Conservation (phyloP, 2,329 filamentous ascomycete species). For the Sporothrix globosa region DNA sequence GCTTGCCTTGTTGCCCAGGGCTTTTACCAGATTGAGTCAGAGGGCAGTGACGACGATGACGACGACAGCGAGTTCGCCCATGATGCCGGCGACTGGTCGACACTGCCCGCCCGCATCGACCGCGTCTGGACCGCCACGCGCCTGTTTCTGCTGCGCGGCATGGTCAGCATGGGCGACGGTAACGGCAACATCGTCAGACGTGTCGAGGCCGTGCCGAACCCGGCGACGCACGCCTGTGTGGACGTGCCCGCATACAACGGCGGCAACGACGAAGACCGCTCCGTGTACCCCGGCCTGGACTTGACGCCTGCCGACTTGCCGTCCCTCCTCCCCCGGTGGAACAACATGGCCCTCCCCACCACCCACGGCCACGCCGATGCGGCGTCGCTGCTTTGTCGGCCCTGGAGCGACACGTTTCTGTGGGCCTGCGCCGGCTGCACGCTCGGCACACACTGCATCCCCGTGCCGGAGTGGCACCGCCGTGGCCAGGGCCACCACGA, state of each 20-base stretch:
- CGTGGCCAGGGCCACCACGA: background rate
- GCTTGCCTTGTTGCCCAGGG: constrained; percentile 2
- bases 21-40: constrained; percentile 3
- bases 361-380: background rate
- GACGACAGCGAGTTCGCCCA: background rate
- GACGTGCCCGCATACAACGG: background rate
- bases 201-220: background rate
- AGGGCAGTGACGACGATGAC: background rate
- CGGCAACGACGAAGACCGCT: background rate
- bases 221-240: background rate
- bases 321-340: background rate
- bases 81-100: background rate
- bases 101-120: constrained; percentile 12
- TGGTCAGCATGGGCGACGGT: constrained; percentile 23
- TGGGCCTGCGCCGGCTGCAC: constrained; percentile 29
- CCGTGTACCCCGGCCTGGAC: background rate
- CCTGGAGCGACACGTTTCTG: constrained; percentile 5
- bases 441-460: constrained; percentile 26
- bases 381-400: too few species aligned
- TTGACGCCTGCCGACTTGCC: background rate
- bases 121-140: constrained; percentile 27
- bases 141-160: constrained; percentile 26
- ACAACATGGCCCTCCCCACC: background rate
- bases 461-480: constrained; percentile 9
- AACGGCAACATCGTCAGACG: background rate